Evolutionary conservation across 371 early-diverging fungal species (phyloP), one percentile per base, ranked within the genome.

Genomic region (Syncephalastrum sp.): DNA sequence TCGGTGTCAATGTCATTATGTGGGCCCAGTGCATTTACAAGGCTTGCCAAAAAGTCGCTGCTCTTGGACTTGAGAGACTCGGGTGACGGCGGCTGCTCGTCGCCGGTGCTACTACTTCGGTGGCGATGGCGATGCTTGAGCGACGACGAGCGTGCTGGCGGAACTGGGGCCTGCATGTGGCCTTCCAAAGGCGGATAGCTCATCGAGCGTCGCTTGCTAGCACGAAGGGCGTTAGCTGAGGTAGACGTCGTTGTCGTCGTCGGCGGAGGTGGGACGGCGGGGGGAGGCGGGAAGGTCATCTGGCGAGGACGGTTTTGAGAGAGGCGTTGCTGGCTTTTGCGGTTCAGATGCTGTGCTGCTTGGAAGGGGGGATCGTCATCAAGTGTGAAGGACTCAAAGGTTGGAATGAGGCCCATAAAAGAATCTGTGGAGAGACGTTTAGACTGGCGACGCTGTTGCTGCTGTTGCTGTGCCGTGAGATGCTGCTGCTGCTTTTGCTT

Each of bases 231-330:
- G 38, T 12, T 33, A 0, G 38, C 38, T 10, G 38, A 33, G 8
- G 12, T 33, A 33, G 38, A 33, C 2, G 29, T 6, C 0, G 29
- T 6, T 0, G 38, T 10, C 10, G 38, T 33, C 2, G 38, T 10
- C 38, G 38, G 38, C 14, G 65, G 63, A 16, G 69, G 65, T 23
- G 60, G 56, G 21, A 21, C 51, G 16, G 47, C 21, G 15, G 66
- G 60, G 2, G 70, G 64, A 3, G 70, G 65, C 15, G 70, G 70
- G 17, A 70, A 63, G 12, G 63, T 59, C 54, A 66, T 60, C 12
- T 57, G 49, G 12, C 56, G 70, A 42, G 52, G 17, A 15, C 57
- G 21, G 6, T 47, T 38, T 21, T 56, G 53, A 4, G 54, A 60
- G 10, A 53, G 17, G 41, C 60, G 47, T 50, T 60, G 41, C 48